A percentile compares a stretch with the other conserved stretches of the same genome.
Conservation (phyloP, 2,329 filamentous ascomycete genomes). For the Cladorrhinum sp. region DNA sequence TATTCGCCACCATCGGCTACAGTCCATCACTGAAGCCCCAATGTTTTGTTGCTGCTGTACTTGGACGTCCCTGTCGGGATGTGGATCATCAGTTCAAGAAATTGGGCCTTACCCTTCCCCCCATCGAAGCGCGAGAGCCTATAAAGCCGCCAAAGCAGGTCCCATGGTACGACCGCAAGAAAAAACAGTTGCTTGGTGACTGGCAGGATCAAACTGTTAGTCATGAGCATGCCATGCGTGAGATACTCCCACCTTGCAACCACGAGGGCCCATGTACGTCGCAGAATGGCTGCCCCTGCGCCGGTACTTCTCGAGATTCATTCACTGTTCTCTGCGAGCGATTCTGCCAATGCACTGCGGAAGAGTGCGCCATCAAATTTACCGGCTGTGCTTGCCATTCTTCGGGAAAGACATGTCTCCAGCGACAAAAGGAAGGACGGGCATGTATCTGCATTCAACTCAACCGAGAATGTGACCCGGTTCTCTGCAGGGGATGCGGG, state of each 20-base stretch:
- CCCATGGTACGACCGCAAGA: conserved; percentile 56
- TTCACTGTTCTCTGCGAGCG: conserved; percentile 64
- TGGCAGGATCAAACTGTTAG: conserved; percentile 55
- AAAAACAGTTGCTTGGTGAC: conserved; percentile 52
- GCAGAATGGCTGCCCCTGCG: conserved; percentile 59
- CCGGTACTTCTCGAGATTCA: conserved; percentile 46
- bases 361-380: conserved; percentile 60
- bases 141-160: conserved; percentile 41
- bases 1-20: conserved; percentile 43
- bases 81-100: conserved; percentile 45
- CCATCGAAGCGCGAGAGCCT: conserved; percentile 19
- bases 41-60: conserved; percentile 49
- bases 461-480: conserved; percentile 77
- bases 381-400: conserved; percentile 64
- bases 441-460: conserved; percentile 69
- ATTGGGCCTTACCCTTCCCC: conserved; percentile 36
- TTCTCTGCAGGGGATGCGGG: conserved; percentile 69
- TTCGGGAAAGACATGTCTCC: conserved; percentile 56
- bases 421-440: conserved; percentile 52
- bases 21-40: conserved; percentile 42
- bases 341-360: conserved; percentile 62
- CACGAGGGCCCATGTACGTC: conserved; percentile 66
- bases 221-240: conserved; percentile 54
- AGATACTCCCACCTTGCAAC: conserved; percentile 62
- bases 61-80: conserved; percentile 52